Evolutionary conservation across 164 flowering plant genomes (phyloP).

Genomic region (Liquidambar formosana): DNA sequence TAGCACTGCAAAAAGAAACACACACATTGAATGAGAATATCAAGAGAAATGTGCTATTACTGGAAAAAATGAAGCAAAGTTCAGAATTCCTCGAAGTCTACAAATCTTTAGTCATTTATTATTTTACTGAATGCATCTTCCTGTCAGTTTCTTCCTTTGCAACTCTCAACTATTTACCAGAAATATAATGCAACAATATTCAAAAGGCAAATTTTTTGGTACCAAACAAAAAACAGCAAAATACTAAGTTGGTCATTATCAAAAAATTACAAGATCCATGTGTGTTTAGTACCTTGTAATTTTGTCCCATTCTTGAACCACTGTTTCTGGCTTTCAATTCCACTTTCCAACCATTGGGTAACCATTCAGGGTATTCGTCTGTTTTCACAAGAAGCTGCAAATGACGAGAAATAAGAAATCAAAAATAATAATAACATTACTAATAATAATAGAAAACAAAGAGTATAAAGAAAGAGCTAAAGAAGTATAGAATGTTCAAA

Average conservation of each 20-base stretch:
- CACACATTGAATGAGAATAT: not conserved
- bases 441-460: too few species aligned
- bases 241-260: too few species aligned
- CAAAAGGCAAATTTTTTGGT: not conserved
- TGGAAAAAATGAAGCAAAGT: not conserved
- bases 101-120: too few species aligned
- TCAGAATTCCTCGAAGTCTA: too few species aligned
- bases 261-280: too few species aligned
- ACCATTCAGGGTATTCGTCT: conserved; percentile 33
- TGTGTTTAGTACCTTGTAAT: conserved; percentile 41
- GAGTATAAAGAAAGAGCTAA: not conserved
- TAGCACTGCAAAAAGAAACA: conserved; percentile 36
- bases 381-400: conserved; percentile 20
- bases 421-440: not conserved
- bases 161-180: not conserved
- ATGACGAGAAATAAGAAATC: not conserved
- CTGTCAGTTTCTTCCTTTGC: too few species aligned
- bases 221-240: not conserved
- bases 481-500: not conserved
- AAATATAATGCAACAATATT: not conserved
- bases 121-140: too few species aligned
- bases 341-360: conserved; percentile 56
- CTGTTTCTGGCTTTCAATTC: conserved; percentile 34
- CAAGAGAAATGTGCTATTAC: not conserved
- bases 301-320: conserved; percentile 27